phyloP scores from a whole-genome alignment of 176 grass and related monocot genomes.

The Phyllostachys edulis region DNA sequence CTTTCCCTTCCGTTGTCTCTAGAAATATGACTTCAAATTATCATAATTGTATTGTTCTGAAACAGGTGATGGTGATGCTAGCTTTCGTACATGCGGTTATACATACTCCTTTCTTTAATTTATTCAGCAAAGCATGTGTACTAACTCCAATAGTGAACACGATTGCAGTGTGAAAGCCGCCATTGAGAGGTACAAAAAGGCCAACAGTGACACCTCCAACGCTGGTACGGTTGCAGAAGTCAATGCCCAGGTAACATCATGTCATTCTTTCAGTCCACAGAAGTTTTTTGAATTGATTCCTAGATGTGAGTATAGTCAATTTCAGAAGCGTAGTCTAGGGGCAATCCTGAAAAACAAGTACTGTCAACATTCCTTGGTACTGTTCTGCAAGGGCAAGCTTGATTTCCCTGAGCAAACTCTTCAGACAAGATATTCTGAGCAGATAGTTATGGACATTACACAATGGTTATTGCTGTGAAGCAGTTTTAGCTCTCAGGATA shows the following conservation, averaged over 20 bases:
- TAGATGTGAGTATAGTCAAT: slow-evolving; percentile 1
- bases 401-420: slow-evolving; percentile 23
- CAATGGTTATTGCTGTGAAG: slow-evolving; percentile 17
- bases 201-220: slow-evolving; percentile 66
- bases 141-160: slow-evolving; percentile 7
- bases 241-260: slow-evolving; percentile 77
- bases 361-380: slow-evolving; percentile 30
- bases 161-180: slow-evolving; percentile 83
- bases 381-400: slow-evolving; percentile 7
- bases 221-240: slow-evolving; percentile 66
- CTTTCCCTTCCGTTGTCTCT: background rate
- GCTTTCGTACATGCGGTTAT: background rate
- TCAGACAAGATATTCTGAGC: slow-evolving; percentile 23
- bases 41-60: background rate
- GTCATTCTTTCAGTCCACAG: slow-evolving; percentile 35
- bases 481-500: background rate
- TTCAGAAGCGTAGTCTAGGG: background rate
- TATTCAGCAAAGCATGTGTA: background rate
- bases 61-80: background rate
- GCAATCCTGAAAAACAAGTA: background rate
- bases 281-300: slow-evolving; percentile 5
- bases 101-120: background rate
- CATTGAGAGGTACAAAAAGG: slow-evolving; percentile 96
- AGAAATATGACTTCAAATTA: background rate
- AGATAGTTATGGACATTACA: background rate